These are phyloP conservation scores for Ganoderma lingzhi DNA, from an alignment of 1,284 basidiomycete genomes.

Conservation along the genomic window DNA sequence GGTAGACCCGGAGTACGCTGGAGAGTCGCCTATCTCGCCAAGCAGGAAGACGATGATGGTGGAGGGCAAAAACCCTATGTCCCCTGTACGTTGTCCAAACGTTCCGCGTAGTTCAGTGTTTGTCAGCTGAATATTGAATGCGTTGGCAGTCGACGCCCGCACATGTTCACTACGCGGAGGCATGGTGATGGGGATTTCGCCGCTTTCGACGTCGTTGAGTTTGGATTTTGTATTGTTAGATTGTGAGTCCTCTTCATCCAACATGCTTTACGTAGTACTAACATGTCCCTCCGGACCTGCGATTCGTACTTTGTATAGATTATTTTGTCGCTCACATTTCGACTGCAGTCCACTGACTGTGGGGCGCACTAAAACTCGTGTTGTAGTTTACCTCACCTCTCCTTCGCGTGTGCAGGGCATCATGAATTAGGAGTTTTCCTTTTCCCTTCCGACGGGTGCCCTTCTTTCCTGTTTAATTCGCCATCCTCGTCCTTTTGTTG, in stretches of 20 bases:
- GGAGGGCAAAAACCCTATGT: slow-evolving; percentile 21
- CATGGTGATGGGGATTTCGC: slow-evolving; percentile 21
- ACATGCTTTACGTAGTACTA: not conserved
- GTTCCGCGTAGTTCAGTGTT: not conserved
- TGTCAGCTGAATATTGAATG: not conserved
- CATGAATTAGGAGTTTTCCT: slow-evolving; percentile 2
- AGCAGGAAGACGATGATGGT: slow-evolving; percentile 8
- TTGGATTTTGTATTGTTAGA: slow-evolving; percentile 25
- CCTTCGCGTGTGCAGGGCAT: slow-evolving; percentile 15
- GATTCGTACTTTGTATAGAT: not conserved
- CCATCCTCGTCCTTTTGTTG: slow-evolving; percentile 14
- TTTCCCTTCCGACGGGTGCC: not conserved
- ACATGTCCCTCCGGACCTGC: not conserved
- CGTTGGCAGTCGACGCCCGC: slow-evolving; percentile 1
- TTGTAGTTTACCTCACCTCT: not conserved
- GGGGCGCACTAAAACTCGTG: not conserved
- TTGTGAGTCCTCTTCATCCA: slow-evolving; percentile 14
- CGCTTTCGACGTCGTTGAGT: slow-evolving; percentile 11
- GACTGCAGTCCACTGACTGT: not conserved
- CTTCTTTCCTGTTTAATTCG: slow-evolving; percentile 2
- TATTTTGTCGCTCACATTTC: not conserved
- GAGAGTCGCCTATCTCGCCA: slow-evolving; percentile 22
- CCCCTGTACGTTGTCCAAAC: slow-evolving; percentile 16
- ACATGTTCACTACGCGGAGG: slow-evolving; percentile 23
- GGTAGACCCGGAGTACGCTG: slow-evolving; percentile 26